Base-by-base conservation (phyloP, 164 flowering plant genomes). In the Vitis amurensis region DNA sequence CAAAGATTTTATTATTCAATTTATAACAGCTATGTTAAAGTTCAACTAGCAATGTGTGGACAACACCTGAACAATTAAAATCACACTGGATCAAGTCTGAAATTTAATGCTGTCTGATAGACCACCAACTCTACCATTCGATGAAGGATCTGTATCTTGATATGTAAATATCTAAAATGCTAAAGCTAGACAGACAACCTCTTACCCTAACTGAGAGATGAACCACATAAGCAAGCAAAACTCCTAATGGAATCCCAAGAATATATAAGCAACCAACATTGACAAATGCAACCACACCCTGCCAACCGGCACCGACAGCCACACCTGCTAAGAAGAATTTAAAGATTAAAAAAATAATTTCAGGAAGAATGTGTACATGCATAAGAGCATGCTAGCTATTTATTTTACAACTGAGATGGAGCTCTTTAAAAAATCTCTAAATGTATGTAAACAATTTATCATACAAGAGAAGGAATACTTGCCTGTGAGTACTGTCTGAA, bases 401-500 rank as follows among this genome's bases (percentile, higher is more conserved):
- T 37, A 37, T 37, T 37, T 37, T 37, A 37, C 44, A 3, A 37
- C 44, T 37, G 44, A 37, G 44, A 37, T 15, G 59, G 9, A 55
- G 59, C 17, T 17, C 23, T 17, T 55, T n/a, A n/a, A 15, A 55
- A 17, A 11, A 15, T 17, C 59, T 55, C 14, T 15, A 55, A 12
- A n/a, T 12, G 2, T 12, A 15, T 15, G 1, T 12, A 17, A 55
- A 15, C 44, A 37, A 37, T 37, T 37, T 37, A 17, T 55, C 9
- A 55, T 3, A 17, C 14, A 55, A 55, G 59, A 15, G 31, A 17
- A 19, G 31, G 10, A 17, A 16, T 27, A 47, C 60, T 61, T 61
- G 78, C 85, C 83, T 17, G 81, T 74, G 17, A 82, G 81, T 31
- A 86, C 89, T 17, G 86, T 87, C 69, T 84, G 89, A 66, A 84